A percentile compares a stretch with the other conserved stretches of the same genome.
Evolutionary conservation across 805 yeast genomes (phyloP).

Genomic region (Clavispora phyllophila): DNA sequence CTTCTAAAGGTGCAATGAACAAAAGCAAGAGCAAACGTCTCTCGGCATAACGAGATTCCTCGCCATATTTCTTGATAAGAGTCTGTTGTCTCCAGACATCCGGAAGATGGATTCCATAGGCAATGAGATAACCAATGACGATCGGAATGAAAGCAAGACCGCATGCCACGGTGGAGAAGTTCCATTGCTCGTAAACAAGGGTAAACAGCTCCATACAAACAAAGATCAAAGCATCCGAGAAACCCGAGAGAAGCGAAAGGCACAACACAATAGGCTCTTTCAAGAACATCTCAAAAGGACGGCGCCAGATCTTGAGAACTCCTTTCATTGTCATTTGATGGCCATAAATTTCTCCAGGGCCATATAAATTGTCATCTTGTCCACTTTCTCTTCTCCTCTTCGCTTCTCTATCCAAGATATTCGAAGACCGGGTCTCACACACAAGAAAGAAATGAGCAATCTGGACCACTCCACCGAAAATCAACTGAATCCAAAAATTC

Average conservation of each 20-base stretch:
- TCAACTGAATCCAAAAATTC: slow-evolving; percentile 32
- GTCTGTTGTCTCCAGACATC: slow-evolving; percentile 28
- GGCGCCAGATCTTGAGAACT: slow-evolving; percentile 27
- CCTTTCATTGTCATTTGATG: slow-evolving; percentile 18
- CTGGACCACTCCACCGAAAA: slow-evolving; percentile 31
- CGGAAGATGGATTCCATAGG: slow-evolving; percentile 29
- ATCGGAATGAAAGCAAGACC: slow-evolving; percentile 33
- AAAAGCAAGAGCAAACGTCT: slow-evolving; percentile 28
- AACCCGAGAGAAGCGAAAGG: slow-evolving; percentile 35
- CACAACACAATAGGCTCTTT: slow-evolving; percentile 36
- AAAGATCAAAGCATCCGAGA: slow-evolving; percentile 38
- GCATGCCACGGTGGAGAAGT: slow-evolving; percentile 23
- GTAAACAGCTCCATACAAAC: slow-evolving; percentile 34
- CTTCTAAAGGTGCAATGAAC: slow-evolving; percentile 33
- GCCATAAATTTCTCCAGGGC: slow-evolving; percentile 27
- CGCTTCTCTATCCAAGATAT: slow-evolving; percentile 34
- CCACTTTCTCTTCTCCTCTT: slow-evolving; percentile 31
- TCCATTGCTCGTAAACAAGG: slow-evolving; percentile 31
- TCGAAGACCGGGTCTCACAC: slow-evolving; percentile 29
- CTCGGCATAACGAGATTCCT: slow-evolving; percentile 22
- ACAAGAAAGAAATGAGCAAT: slow-evolving; percentile 30
- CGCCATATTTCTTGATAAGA: slow-evolving; percentile 20
- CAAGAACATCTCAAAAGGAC: slow-evolving; percentile 37
- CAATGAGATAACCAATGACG: slow-evolving; percentile 31
- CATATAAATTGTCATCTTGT: slow-evolving; percentile 27